A percentile compares a stretch with the other conserved stretches of the same genome.
phyloP scores from a whole-genome alignment of 2,329 filamentous ascomycete genomes.

The Lecanicillium sp. region DNA sequence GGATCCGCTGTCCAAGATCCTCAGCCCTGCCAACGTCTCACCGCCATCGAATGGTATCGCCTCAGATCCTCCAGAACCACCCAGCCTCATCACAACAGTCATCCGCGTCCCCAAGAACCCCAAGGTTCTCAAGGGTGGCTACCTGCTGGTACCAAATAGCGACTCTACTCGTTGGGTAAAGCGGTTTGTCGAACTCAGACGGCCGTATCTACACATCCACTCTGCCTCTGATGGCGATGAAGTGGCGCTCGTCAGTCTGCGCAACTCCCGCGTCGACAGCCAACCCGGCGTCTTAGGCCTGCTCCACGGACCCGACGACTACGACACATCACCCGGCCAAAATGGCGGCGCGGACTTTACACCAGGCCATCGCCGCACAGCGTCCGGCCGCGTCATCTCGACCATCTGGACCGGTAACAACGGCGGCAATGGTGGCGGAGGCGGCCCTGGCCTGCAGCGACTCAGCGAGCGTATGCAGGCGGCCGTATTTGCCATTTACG shows the following conservation, averaged over 20 bases:
- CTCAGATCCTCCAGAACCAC: conserved; percentile 39
- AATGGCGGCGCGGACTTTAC: conserved; percentile 28
- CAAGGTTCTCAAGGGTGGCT: conserved; percentile 75
- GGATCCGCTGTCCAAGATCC: conserved; percentile 46
- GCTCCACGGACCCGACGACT: conserved; percentile 45
- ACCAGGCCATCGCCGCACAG: conserved; percentile 39
- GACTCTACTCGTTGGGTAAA: conserved; percentile 81
- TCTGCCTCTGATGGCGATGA: conserved; percentile 81
- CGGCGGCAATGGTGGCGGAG: conserved; percentile 21
- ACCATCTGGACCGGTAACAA: conserved; percentile 45
- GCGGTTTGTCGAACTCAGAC: conserved; percentile 84
- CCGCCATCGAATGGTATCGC: conserved; percentile 59
- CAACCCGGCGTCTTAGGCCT: conserved; percentile 80
- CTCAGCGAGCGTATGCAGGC: conserved; percentile 53
- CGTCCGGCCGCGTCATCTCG: conserved; percentile 45
- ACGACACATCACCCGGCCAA: conserved; percentile 25
- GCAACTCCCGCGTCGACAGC: conserved; percentile 85
- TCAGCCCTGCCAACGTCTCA: conserved; percentile 55
- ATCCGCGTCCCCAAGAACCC: conserved; percentile 75
- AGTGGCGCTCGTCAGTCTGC: conserved; percentile 78
- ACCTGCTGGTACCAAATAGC: conserved; percentile 76
- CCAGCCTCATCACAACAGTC: conserved; percentile 67
- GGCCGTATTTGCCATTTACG: conserved; percentile 90
- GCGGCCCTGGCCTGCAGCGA: conserved; percentile 37
- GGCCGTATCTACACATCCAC: conserved; percentile 89